phyloP scores from a whole-genome alignment of 495 filamentous ascomycete genomes.

The Penicillium salamii region DNA sequence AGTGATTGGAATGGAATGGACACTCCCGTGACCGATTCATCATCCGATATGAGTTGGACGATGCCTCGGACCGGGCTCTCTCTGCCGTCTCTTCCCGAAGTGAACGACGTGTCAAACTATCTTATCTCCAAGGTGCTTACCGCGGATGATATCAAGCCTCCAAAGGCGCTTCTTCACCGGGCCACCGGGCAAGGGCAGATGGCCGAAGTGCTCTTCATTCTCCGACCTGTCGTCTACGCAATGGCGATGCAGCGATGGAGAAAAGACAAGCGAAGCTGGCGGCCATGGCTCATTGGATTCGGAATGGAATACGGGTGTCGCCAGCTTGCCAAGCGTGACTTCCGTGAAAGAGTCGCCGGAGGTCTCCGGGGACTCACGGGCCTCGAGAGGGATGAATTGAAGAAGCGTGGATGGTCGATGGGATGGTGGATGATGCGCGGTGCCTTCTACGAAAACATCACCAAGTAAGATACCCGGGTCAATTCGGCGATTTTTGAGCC shows the following conservation, averaged over 20 bases:
- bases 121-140: conserved; percentile 89
- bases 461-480: conserved; percentile 52
- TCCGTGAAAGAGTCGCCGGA: conserved; percentile 61
- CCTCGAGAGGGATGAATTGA: conserved; percentile 85
- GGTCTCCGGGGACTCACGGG: conserved; percentile 70
- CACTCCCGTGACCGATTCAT: conserved; percentile 44
- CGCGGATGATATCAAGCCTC: conserved; percentile 92
- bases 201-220: conserved; percentile 86
- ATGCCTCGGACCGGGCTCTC: conserved; percentile 91
- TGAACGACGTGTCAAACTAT: conserved; percentile 76
- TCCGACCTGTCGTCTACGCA: conserved; percentile 86
- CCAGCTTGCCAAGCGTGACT: conserved; percentile 74
- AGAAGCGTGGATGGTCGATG: conserved; percentile 80
- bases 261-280: conserved; percentile 65
- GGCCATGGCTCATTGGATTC: conserved; percentile 87
- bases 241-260: conserved; percentile 71
- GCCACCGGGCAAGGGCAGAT: conserved; percentile 65
- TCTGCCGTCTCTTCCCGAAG: conserved; percentile 75
- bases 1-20: conserved; percentile 47
- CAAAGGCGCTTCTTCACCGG: conserved; percentile 75
- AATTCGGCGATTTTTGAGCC: background rate
- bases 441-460: conserved; percentile 93
- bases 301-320: conserved; percentile 83
- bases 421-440: conserved; percentile 94
- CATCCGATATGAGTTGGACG: conserved; percentile 63